phyloP scores from a whole-genome alignment of 2,329 filamentous ascomycete species.

The Botrytis aclada region DNA sequence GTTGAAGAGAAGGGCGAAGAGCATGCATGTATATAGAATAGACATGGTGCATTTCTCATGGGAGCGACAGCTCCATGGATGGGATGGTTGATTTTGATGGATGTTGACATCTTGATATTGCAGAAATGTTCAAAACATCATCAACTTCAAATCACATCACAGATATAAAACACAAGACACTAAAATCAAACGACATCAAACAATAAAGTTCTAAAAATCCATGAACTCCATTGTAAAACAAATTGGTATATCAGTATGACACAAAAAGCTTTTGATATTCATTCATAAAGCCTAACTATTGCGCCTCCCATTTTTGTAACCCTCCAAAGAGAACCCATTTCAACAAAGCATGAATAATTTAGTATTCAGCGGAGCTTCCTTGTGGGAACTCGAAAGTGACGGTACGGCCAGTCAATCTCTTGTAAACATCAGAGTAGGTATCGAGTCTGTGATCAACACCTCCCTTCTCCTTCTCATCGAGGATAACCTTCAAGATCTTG shows the following conservation, averaged over 20 bases:
- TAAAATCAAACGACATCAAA: background rate
- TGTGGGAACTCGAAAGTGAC: slow-evolving; percentile 99
- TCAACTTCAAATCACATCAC: background rate
- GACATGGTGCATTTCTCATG: background rate
- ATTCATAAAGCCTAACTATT: slow-evolving; percentile 20
- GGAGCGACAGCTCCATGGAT: too few species aligned
- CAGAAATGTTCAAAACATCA: too few species aligned
- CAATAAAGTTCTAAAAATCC: background rate
- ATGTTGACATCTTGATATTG: background rate
- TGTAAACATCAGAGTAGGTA: slow-evolving; percentile 99
- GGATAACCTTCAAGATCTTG: slow-evolving; percentile 98
- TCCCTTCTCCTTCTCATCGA: slow-evolving; percentile 99
- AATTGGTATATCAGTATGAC: slow-evolving; percentile 18
- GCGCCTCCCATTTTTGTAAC: slow-evolving; percentile 15
- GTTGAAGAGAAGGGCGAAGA: background rate
- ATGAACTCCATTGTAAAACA: slow-evolving; percentile 10
- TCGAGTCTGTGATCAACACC: slow-evolving; percentile 99
- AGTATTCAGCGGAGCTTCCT: slow-evolving; percentile 74
- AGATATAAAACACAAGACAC: background rate
- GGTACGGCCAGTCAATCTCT: slow-evolving; percentile 90
- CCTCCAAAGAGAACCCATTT: slow-evolving; percentile 15
- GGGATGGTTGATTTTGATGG: background rate
- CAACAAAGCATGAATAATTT: slow-evolving; percentile 43
- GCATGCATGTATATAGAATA: background rate
- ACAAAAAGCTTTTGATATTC: slow-evolving; percentile 20